A percentile compares a stretch with the other conserved stretches of the same genome.
phyloP scores from a whole-genome alignment of 1,139 yeast genomes.

The Diutina scorzettiae region DNA sequence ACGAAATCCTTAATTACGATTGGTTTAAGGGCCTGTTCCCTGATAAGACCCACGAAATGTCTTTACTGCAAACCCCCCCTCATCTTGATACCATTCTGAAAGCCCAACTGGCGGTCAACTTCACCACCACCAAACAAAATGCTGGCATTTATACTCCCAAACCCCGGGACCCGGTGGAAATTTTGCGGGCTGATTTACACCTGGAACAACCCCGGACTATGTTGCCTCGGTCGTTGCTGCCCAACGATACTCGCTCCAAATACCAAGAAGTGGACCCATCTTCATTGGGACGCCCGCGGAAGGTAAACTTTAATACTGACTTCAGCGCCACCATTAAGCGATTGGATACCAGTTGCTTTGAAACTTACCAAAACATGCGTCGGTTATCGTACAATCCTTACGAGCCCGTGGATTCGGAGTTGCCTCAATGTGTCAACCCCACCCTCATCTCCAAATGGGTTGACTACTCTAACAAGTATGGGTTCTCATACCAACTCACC shows the following conservation, averaged over 20 bases:
- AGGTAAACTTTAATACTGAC: conserved; percentile 30
- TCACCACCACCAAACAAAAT: conserved; percentile 49
- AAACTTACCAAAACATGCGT: conserved; percentile 31
- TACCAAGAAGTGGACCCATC: conserved; percentile 55
- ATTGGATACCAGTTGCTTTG: conserved; percentile 27
- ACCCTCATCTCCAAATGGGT: conserved; percentile 92
- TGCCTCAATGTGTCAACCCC: conserved; percentile 47
- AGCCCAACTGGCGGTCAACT: conserved; percentile 59
- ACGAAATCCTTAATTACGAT: conserved; percentile 67
- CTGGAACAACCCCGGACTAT: conserved; percentile 60
- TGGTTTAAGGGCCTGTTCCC: conserved; percentile 90
- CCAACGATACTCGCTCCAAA: conserved; percentile 81
- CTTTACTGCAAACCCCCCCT: conserved; percentile 49
- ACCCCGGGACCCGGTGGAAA: conserved; percentile 54
- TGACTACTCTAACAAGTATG: conserved; percentile 91
- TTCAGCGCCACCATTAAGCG: conserved; percentile 28
- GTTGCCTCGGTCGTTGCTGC: conserved; percentile 82
- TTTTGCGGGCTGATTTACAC: conserved; percentile 56
- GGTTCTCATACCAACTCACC: conserved; percentile 85
- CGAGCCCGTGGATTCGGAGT: conserved; percentile 13
- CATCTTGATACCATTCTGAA: conserved; percentile 41
- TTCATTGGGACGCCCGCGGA: conserved; percentile 26
- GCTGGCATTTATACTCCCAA: conserved; percentile 52
- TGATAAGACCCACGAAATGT: conserved; percentile 47
- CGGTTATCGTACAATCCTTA: conserved; percentile 13